Conservation (phyloP, 768 basidiomycete genomes). For the Leucocoprinus birnbaumii region DNA sequence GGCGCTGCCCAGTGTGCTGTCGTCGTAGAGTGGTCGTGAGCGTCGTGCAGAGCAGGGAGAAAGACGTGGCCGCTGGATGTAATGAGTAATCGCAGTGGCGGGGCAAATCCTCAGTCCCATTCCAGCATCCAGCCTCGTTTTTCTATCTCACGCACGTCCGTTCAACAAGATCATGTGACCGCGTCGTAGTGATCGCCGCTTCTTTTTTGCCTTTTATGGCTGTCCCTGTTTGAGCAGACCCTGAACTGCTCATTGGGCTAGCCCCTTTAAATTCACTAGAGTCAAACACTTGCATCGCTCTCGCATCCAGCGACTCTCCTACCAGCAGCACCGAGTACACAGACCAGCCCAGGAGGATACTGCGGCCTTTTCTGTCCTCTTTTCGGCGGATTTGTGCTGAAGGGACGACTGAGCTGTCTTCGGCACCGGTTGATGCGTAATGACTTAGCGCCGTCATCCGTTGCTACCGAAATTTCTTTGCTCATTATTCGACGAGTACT, state of each 20-base stretch:
- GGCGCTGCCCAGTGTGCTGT: constrained; percentile 9
- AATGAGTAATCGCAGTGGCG: constrained; percentile 25
- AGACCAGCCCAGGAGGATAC: no score
- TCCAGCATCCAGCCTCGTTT: constrained; percentile 22
- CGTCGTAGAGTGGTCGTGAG: constrained; percentile 17
- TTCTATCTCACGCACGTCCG: constrained; percentile 32
- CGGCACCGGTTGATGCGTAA: neutral
- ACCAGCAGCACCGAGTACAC: no score
- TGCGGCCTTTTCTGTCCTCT: no score
- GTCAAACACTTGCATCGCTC: no score
- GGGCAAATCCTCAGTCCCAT: neutral
- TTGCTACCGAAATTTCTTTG: no score
- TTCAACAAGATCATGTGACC: constrained; percentile 48
- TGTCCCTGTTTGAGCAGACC: neutral
- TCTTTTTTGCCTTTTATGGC: neutral
- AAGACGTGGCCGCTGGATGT: constrained; percentile 14
- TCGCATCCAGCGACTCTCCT: no score
- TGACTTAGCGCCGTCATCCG: no score
- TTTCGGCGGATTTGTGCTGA: no score
- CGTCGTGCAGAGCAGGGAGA: constrained; percentile 24
- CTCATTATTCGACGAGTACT: no score
- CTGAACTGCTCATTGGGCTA: neutral
- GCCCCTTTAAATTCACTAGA: neutral
- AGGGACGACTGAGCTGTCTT: neutral
- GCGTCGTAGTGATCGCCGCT: constrained; percentile 22